Evolutionary conservation across 23 red algal species (phyloP), one percentile per base, ranked within the genome.

Genomic region (Gracilaria gracilis): DNA sequence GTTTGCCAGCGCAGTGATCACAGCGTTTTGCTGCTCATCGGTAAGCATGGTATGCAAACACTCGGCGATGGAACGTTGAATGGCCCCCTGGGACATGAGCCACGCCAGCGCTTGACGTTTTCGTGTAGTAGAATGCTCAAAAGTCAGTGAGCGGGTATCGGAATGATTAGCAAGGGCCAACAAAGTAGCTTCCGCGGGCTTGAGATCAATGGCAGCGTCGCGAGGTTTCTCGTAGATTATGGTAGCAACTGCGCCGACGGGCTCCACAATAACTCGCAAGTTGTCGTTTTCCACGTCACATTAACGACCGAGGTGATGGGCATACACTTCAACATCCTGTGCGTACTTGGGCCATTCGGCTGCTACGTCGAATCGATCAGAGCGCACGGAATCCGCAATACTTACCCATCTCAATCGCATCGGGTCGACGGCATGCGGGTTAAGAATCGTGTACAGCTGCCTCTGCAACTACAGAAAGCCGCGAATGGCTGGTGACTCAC

Each of bases 131-230:
- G 94, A 92, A 16, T 90, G 70, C 72, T 90, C 86, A 53, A 83
- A 96, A 6, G 94, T 96, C 14, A 96, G 78, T 19, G 57, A 75
- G 67, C 88, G 88, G 9, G 94, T 96, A 70, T 96, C 94, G 5
- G 94, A 87, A 74, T 96, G 94, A 75, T 92, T 96, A 1, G 88
- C 94, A 21, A 96, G 82, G 16, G 94, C 94, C 3, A 96, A 34
- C 74, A 96, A 53, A 2, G 94, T 96, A 6, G 94, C 94, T 37
- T 96, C 94, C 31, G 88, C 48, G 44, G 86, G 79, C 39, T 88
- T 96, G 37, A 96, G 57, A 11, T 57, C 39, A 24, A 70, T 53
- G 11, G 20, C 49, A 1, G 87, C 82, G 2, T 33, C 67, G 19
- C 75, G 54, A 39, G 92, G 85, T 14, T 82, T 67, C 73, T 96